These are phyloP conservation scores for Solanum infundibuliforme DNA, from an alignment of 257 asterid species.

Conservation along the genomic window DNA sequence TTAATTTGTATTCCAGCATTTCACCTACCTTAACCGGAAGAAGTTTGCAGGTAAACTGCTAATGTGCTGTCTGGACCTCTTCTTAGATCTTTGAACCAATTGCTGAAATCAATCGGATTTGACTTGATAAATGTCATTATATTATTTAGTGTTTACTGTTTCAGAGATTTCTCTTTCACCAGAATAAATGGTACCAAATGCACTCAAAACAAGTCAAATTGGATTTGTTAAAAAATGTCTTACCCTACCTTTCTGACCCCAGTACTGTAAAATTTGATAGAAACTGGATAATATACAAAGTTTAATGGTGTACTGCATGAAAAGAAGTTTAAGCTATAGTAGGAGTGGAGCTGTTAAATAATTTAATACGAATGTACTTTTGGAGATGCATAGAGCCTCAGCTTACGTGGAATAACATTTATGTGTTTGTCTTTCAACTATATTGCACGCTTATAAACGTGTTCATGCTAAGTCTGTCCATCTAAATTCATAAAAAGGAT, in stretches of 20 bases:
- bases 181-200: neutral
- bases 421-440: neutral
- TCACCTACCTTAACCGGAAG: neutral
- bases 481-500: neutral
- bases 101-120: neutral
- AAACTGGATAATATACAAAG: neutral
- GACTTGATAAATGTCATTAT: neutral
- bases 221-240: neutral
- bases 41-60: neutral
- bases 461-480: neutral
- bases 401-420: neutral
- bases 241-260: neutral
- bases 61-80: neutral
- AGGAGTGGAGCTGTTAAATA: neutral
- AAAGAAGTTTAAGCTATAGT: neutral
- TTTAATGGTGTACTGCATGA: neutral
- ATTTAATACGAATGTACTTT: neutral
- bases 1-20: neutral
- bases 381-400: neutral
- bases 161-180: neutral
- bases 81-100: neutral
- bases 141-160: neutral
- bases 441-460: neutral
- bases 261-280: neutral
- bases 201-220: neutral